These are phyloP conservation scores for Auriscalpium vulgare DNA, from an alignment of 768 basidiomycete species.

Conservation along the genomic window DNA sequence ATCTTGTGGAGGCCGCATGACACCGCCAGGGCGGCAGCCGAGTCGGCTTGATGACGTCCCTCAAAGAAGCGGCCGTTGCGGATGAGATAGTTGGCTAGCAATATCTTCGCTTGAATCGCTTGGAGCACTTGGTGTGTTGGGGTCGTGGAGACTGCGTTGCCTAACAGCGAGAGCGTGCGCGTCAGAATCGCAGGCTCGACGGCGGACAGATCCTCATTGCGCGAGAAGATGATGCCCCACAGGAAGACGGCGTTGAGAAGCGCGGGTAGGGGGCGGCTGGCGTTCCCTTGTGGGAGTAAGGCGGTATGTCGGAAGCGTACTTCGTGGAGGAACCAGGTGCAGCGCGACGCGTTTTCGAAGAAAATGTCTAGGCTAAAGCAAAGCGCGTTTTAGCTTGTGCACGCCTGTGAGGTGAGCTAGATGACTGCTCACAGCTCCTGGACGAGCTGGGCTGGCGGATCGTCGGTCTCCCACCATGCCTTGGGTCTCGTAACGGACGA, in stretches of 20 bases:
- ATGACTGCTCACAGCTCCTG: constrained; percentile 9
- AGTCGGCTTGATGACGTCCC: constrained; percentile 23
- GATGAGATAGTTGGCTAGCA: constrained; percentile 25
- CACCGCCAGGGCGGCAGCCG: constrained; percentile 23
- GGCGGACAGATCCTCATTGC: constrained; percentile 14
- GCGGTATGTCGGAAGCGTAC: constrained; percentile 35
- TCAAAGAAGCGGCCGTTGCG: constrained; percentile 21
- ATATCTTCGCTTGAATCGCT: constrained; percentile 25
- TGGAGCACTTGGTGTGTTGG: constrained; percentile 30
- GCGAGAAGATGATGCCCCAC: constrained; percentile 26
- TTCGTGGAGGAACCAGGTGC: constrained; percentile 60
- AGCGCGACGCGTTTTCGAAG: constrained; percentile 44
- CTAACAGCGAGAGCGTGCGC: constrained; percentile 41
- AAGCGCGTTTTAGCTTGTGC: too few species aligned
- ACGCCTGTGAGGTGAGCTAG: too few species aligned
- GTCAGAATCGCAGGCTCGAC: constrained; percentile 35
- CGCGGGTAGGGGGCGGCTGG: constrained; percentile 21
- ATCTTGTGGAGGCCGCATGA: constrained; percentile 23
- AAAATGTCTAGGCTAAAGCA: constrained; percentile 48
- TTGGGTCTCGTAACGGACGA: neutral
- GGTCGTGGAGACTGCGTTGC: constrained; percentile 24
- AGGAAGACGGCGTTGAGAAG: constrained; percentile 38
- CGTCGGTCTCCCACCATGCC: constrained; percentile 4
- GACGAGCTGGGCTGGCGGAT: constrained; percentile 5
- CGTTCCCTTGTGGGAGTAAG: constrained; percentile 20